Conservation (phyloP, 331 rosid species). For the Malus hybrid region DNA sequence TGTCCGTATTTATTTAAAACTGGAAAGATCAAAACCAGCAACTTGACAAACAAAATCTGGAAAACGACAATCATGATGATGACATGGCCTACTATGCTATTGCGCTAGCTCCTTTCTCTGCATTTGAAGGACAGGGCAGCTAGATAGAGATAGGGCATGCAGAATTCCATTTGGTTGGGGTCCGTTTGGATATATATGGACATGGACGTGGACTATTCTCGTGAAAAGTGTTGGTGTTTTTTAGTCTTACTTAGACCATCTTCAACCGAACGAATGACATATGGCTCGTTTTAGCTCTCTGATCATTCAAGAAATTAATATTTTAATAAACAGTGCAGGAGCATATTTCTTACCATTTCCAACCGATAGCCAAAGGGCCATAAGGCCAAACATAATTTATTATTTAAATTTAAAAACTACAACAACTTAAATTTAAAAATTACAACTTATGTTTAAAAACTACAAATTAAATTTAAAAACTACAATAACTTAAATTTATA, state of each 20-base stretch:
- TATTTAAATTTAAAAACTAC: no score
- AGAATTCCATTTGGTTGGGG: background rate
- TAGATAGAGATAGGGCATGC: background rate
- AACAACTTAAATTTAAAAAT: no score
- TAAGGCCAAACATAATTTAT: no score
- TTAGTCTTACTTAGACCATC: no score
- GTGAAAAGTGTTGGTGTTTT: background rate
- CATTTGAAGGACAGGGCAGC: background rate
- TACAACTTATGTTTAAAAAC: no score
- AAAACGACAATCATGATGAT: background rate
- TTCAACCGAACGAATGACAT: rapidly evolving
- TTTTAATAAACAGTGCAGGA: no score
- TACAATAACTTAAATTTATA: no score
- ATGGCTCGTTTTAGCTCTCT: rapidly evolving
- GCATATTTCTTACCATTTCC: no score
- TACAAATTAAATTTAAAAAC: no score
- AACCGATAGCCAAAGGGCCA: no score
- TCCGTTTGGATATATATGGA: background rate
- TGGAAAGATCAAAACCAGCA: background rate
- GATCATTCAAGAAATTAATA: no score
- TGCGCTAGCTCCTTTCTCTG: no score
- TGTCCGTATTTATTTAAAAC: background rate
- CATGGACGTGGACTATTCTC: background rate
- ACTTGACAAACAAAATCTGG: background rate
- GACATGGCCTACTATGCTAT: background rate